Evolutionary conservation across 2,329 filamentous ascomycete species (phyloP), one percentile per base, ranked within the genome.

Genomic region (Chalaropsis ovoidea): DNA sequence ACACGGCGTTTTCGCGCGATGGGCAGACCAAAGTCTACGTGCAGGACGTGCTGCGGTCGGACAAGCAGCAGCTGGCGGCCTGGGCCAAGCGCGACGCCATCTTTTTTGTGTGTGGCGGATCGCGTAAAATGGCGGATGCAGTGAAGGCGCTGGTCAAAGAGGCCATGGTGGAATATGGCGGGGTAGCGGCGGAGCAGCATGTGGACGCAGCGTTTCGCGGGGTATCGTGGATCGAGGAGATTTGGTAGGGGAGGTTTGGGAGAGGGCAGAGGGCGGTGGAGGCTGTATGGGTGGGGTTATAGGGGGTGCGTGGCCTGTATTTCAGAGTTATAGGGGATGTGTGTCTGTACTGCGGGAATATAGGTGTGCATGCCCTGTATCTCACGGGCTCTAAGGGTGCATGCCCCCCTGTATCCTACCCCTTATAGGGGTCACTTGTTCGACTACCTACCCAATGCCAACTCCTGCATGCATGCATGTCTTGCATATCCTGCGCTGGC

Each of bases 41-140:
- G 41, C 72, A 82, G 52, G 76, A 76, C 1, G 41, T 61, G 0
- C 65, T 72, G 4, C 71, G 80, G 11, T 76, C 74, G 63, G 64
- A 69, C 2, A 67, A 78, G 1, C 67, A 69, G 24, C 69, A 66
- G 4, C 67, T 77, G 2, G 73, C 73, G 11, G 61, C 67, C 2
- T 65, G 75, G 19, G 74, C 83, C 41, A 65, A 71, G 0, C 70
- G 72, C 24, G 70, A 74, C 2, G 78, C 80, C 41, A 77, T 81
- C 13, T 78, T 85, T 56, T 77, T 76, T 64, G 73, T 85, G 3
- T 85, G 82, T 63, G 82, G 82, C 7, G 83, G 81, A 64, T 79
- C 81, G 39, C 80, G 81, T 0, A 80, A 78, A 70, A 85, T 85
- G 82, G 82, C 82, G 0, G 75, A 78, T 58, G 78, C 81, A 1